phyloP scores from a whole-genome alignment of 2,329 filamentous ascomycete species.

The Cordyceps militaris region DNA sequence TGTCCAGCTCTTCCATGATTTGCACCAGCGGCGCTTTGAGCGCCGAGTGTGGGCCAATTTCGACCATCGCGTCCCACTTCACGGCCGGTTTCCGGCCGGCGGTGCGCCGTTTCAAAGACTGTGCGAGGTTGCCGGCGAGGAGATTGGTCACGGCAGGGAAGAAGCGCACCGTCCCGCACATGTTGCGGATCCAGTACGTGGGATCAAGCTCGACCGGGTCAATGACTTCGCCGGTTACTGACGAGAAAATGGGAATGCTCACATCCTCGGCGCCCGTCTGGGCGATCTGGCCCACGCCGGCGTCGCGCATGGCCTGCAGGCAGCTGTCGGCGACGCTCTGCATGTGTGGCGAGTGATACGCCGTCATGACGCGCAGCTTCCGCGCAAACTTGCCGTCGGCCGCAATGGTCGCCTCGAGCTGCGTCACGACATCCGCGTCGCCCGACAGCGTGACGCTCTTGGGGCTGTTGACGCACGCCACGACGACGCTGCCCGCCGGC shows the following conservation, averaged over 20 bases:
- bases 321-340: neutral
- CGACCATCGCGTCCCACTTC: neutral
- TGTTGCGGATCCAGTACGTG: neutral
- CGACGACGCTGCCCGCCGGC: neutral
- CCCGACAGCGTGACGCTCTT: conserved; percentile 27
- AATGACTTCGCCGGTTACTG: neutral
- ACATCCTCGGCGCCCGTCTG: neutral
- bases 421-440: conserved; percentile 20
- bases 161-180: neutral
- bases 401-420: conserved; percentile 15
- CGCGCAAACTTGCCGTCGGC: neutral
- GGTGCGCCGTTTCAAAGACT: neutral
- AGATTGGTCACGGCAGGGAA: neutral
- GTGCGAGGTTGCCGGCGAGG: neutral
- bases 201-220: neutral
- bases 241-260: neutral
- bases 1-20: neutral
- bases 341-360: conserved; percentile 28
- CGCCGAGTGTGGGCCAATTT: neutral
- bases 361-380: conserved; percentile 14
- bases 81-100: neutral
- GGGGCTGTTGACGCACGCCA: conserved; percentile 30
- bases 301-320: neutral
- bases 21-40: neutral
- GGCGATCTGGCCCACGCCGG: neutral